Evolutionary conservation across 495 filamentous ascomycete species (phyloP).

Genomic region (Mytilinidion resinicola): DNA sequence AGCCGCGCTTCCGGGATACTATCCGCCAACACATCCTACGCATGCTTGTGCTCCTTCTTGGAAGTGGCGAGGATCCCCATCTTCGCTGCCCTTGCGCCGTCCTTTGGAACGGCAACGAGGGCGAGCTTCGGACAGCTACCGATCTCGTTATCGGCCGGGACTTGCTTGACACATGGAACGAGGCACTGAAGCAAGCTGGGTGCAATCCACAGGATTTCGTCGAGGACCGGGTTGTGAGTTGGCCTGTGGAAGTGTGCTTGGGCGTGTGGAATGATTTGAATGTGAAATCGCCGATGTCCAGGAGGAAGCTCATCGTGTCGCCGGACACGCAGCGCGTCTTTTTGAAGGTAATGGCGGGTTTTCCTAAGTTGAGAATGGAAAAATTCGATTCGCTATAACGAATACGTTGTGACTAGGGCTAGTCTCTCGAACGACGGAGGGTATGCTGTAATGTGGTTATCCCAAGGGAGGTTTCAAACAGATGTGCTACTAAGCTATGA

Average conservation of each 20-base stretch:
- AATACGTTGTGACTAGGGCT: no score
- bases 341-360: no score
- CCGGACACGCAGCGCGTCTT: no score
- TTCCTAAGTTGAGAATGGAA: no score
- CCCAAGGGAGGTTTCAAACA: no score
- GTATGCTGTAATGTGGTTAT: no score
- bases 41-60: not conserved
- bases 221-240: not conserved
- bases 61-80: not conserved
- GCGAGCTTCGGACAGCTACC: not conserved
- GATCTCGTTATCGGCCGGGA: not conserved
- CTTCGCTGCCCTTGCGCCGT: not conserved
- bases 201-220: not conserved
- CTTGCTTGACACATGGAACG: not conserved
- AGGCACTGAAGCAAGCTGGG: not conserved
- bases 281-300: no score
- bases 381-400: no score
- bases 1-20: not conserved
- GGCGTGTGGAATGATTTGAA: not conserved
- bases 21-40: not conserved
- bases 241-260: not conserved
- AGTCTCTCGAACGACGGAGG: no score
- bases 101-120: not conserved
- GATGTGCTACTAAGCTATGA: no score
- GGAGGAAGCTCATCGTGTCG: no score